These are phyloP conservation scores for Solanum hybrid DNA, from an alignment of 305 asterid species.

Conservation along the genomic window DNA sequence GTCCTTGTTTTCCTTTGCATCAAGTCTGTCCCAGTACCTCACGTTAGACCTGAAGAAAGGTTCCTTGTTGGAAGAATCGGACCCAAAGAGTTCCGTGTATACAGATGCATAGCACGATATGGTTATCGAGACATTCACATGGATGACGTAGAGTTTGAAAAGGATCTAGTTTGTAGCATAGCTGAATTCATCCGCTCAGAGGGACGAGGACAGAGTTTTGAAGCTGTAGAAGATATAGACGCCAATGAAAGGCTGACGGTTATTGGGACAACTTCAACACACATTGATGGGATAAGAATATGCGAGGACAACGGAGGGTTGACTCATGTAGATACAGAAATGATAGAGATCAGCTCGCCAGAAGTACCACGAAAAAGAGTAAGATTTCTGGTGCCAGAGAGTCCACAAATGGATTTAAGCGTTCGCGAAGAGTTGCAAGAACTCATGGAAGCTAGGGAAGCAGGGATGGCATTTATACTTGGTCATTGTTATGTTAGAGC, in stretches of 20 bases:
- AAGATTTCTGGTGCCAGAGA: slow-evolving; percentile 57
- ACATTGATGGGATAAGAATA: slow-evolving; percentile 18
- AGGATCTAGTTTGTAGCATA: slow-evolving; percentile 67
- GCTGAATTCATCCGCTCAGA: slow-evolving; percentile 75
- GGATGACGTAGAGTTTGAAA: slow-evolving; percentile 75
- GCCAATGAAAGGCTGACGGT: slow-evolving; percentile 54
- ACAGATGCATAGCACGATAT: slow-evolving; percentile 77
- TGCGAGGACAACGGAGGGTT: slow-evolving; percentile 28
- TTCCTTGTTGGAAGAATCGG: slow-evolving; percentile 81
- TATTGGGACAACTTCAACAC: slow-evolving; percentile 51
- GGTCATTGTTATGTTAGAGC: slow-evolving; percentile 78
- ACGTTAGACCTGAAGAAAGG: slow-evolving; percentile 75
- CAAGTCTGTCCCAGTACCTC: slow-evolving; percentile 83
- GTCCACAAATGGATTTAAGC: slow-evolving; percentile 34
- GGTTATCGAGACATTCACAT: slow-evolving; percentile 64
- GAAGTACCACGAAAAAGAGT: slow-evolving; percentile 48
- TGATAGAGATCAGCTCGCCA: slow-evolving; percentile 31
- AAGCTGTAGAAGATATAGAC: slow-evolving; percentile 15
- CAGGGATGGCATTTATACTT: slow-evolving; percentile 79
- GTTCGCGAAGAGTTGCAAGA: slow-evolving; percentile 48
- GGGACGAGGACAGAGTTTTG: slow-evolving; percentile 13
- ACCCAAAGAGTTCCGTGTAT: slow-evolving; percentile 59
- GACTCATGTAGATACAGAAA: slow-evolving; percentile 18
- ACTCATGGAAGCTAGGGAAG: slow-evolving; percentile 75
- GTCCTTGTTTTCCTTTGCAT: slow-evolving; percentile 68